These are phyloP conservation scores for Kuraishia cidri DNA, from an alignment of 805 yeast genomes.

Conservation along the genomic window DNA sequence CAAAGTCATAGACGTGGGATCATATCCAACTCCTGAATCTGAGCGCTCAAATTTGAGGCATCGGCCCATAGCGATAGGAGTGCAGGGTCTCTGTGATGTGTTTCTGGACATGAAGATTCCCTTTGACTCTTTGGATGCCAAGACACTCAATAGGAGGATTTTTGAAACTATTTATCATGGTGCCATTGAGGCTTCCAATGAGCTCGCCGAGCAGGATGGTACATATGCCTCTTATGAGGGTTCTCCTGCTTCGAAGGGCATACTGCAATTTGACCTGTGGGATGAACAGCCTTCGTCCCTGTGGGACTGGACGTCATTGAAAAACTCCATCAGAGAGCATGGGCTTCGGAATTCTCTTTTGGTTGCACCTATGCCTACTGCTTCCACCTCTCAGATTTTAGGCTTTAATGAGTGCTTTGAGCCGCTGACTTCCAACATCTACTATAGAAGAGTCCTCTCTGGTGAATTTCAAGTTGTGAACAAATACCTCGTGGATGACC, in stretches of 20 bases:
- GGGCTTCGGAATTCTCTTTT: conserved; percentile 85
- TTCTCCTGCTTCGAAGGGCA: conserved; percentile 85
- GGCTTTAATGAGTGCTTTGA: conserved; percentile 96
- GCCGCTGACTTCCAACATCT: conserved; percentile 90
- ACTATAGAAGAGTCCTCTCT: conserved; percentile 81
- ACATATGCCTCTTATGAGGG: conserved; percentile 68
- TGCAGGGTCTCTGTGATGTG: conserved; percentile 93
- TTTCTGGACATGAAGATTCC: conserved; percentile 77
- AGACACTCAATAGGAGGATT: conserved; percentile 67
- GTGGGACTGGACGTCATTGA: conserved; percentile 72
- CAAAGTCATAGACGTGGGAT: conserved; percentile 74
- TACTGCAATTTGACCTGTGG: conserved; percentile 87
- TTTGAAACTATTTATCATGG: conserved; percentile 96
- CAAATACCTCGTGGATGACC: conserved; percentile 74
- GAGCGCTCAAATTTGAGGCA: conserved; percentile 67
- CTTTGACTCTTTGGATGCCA: conserved; percentile 78
- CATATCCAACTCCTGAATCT: conserved; percentile 79
- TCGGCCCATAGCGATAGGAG: conserved; percentile 95
- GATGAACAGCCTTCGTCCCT: conserved; percentile 63
- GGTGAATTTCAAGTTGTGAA: conserved; percentile 94
- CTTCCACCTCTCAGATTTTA: conserved; percentile 91
- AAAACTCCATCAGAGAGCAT: conserved; percentile 42
- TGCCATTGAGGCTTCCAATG: conserved; percentile 80
- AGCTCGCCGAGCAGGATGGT: conserved; percentile 65
- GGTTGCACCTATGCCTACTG: conserved; percentile 97